These are phyloP conservation scores for Monosporascus cannonballus DNA, from an alignment of 2,329 filamentous ascomycete genomes.

Conservation along the genomic window DNA sequence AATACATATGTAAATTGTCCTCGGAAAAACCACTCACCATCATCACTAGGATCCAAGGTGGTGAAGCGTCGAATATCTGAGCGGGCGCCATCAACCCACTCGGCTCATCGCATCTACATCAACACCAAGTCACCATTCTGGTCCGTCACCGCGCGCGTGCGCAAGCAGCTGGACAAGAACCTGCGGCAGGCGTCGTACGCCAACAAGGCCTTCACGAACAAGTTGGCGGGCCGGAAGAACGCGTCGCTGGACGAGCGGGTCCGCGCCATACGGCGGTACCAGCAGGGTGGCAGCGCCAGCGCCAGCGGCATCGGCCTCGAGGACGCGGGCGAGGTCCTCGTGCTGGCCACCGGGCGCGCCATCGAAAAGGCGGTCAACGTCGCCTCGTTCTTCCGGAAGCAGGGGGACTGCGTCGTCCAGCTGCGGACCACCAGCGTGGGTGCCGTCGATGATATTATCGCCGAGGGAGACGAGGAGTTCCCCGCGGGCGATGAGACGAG, in stretches of 20 bases:
- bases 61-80: constrained; percentile 42
- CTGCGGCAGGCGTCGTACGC: constrained; percentile 30
- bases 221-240: constrained; percentile 40
- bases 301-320: constrained; percentile 26
- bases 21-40: constrained; percentile 6
- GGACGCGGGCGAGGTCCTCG: constrained; percentile 42
- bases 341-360: constrained; percentile 62
- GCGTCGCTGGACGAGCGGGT: constrained; percentile 41
- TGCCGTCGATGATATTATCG: constrained; percentile 62
- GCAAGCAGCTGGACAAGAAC: constrained; percentile 53
- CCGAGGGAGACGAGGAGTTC: constrained; percentile 28
- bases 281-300: constrained; percentile 16
- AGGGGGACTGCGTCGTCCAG: constrained; percentile 51
- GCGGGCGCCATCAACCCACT: constrained; percentile 32
- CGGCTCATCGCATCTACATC: constrained; percentile 52
- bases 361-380: constrained; percentile 58
- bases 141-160: constrained; percentile 58
- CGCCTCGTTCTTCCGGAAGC: constrained; percentile 58
- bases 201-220: constrained; percentile 20
- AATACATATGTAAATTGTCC: background rate
- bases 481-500: constrained; percentile 24
- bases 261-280: constrained; percentile 30
- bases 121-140: constrained; percentile 61
- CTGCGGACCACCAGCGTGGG: constrained; percentile 57
- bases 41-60: constrained; percentile 37